A percentile compares a stretch with the other conserved stretches of the same genome.
phyloP scores from a whole-genome alignment of 2,329 filamentous ascomycete species.

The Beauveria asiatica region DNA sequence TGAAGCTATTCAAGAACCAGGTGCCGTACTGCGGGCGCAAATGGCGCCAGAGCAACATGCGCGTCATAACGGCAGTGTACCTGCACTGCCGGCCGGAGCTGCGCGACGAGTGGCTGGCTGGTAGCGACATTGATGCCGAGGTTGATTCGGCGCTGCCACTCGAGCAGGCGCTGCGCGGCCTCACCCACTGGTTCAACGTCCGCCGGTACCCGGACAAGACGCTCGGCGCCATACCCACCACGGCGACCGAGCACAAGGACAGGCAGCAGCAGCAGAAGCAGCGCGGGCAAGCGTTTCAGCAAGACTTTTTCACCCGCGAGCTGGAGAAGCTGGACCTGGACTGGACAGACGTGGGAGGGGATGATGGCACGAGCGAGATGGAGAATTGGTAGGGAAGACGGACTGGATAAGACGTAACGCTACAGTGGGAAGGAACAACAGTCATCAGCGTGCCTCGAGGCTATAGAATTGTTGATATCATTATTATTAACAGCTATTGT shows the following conservation, averaged over 20 bases:
- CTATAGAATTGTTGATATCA: neutral
- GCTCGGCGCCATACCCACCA: slow-evolving; percentile 46
- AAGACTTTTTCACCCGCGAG: slow-evolving; percentile 72
- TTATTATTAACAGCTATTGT: slow-evolving; percentile 1
- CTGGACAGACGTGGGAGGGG: slow-evolving; percentile 34
- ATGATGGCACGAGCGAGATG: slow-evolving; percentile 25
- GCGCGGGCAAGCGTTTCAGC: slow-evolving; percentile 28
- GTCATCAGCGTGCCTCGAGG: neutral
- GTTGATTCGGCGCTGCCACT: slow-evolving; percentile 88
- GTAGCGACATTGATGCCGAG: slow-evolving; percentile 84
- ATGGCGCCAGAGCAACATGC: slow-evolving; percentile 97
- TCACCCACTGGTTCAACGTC: slow-evolving; percentile 94
- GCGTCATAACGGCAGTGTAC: slow-evolving; percentile 95
- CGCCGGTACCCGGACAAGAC: slow-evolving; percentile 74
- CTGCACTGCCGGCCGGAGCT: slow-evolving; percentile 87
- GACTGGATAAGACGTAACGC: too few species aligned
- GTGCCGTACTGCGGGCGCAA: slow-evolving; percentile 97
- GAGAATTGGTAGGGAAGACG: slow-evolving; percentile 19
- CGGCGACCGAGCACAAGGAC: slow-evolving; percentile 48
- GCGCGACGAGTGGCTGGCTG: slow-evolving; percentile 88
- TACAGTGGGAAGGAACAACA: too few species aligned
- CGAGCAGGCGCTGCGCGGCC: slow-evolving; percentile 78
- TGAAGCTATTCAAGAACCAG: slow-evolving; percentile 98
- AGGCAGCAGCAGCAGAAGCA: neutral
- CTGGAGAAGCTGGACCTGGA: slow-evolving; percentile 60